These are phyloP conservation scores for Pythium volutum DNA, from an alignment of 352 stramenopile species.

Conservation along the genomic window DNA sequence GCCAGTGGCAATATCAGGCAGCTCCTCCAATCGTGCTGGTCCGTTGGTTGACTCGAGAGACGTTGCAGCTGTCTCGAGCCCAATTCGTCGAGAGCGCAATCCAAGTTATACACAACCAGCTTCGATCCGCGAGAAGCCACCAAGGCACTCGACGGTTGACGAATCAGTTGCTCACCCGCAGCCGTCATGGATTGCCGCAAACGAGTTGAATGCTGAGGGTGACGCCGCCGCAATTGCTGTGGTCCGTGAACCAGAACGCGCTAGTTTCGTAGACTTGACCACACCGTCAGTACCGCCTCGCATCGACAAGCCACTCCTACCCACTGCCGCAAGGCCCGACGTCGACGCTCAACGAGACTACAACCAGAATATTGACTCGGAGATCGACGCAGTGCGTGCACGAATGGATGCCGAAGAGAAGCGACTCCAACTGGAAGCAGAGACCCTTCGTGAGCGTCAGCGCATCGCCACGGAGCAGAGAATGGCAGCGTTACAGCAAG, in stretches of 20 bases:
- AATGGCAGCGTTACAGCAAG: conserved; percentile 49
- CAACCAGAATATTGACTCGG: conserved; percentile 22
- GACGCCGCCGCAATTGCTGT: background rate
- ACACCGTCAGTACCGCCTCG: background rate
- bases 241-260: background rate
- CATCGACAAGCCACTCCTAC: background rate
- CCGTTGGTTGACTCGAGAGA: background rate
- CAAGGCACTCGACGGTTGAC: background rate
- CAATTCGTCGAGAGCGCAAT: background rate
- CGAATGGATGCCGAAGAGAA: conserved; percentile 45
- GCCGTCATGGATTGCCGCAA: background rate
- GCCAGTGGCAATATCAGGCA: background rate
- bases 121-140: conserved; percentile 1
- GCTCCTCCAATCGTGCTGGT: background rate
- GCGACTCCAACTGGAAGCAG: conserved; percentile 37
- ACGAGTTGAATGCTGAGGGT: background rate
- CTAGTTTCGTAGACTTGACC: background rate
- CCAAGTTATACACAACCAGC: background rate
- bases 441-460: conserved; percentile 43
- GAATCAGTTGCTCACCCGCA: background rate
- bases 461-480: conserved; percentile 48
- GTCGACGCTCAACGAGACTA: background rate
- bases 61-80: background rate
- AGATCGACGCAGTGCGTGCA: conserved; percentile 40
- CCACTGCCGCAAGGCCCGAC: background rate